Evolutionary conservation across 2,329 filamentous ascomycete species (phyloP), one percentile per base, ranked within the genome.

Genomic region (Chrysoporthe deuterocubensis): DNA sequence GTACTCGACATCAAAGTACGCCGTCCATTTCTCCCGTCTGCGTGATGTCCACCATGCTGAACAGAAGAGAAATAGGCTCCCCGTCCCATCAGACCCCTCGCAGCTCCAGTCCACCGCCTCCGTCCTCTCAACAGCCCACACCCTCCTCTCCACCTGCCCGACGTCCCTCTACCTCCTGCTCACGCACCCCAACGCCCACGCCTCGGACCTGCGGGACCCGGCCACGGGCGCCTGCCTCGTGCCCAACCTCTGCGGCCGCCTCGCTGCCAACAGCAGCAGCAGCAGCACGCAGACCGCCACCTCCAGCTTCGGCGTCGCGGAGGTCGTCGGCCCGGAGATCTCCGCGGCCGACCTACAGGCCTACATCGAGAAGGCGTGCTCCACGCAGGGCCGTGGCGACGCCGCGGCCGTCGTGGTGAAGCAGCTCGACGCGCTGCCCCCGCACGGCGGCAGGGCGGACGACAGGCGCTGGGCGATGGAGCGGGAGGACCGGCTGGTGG

Each of bases 1-100:
- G 72, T 90, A 96, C 78, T 97, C 95, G 43, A 95, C 91, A 58
- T 87, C 91, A 71, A 83, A 90, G 94, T 97, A 90, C 75, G 90
- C 76, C 65, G 70, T 60, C 37, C 37, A 1, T 37, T 34, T 57
- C 62, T 52, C 50, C 18, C 54, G 63, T 34, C 65, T 8, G 37
- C 48, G 37, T 40, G 18, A 43, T 60, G 8, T 9, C 21, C 0
- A 60, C 56, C 7, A 18, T 21, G 13, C 57, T 60, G 9, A 60
- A 26, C n/a, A 60, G 14, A 4, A 3, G 21, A 26, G 3, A n/a
- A 42, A 21, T 71, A 75, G 75, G 68, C 67, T 84, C 73, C 66
- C 77, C 63, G 71, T 79, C 66, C 73, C 73, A 56, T 68, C 76
- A 32, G 75, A 75, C 68, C 67, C 75, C 61, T 75, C 79, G 46